Base-by-base conservation (phyloP, 345 rosid genomes). In the Lumnitzera racemosa region DNA sequence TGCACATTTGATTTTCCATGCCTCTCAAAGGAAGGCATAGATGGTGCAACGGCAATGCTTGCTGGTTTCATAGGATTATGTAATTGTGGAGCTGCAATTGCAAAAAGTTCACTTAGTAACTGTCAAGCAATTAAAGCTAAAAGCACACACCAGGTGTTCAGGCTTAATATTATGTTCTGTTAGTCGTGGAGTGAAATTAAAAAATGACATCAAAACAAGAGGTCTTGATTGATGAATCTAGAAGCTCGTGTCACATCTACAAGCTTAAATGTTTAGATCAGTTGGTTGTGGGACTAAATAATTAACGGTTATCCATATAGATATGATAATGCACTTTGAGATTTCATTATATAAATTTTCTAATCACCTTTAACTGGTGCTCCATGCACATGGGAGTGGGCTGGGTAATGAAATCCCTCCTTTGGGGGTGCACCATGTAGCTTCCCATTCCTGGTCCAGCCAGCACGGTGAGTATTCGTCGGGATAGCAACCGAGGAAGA, bases 41-140 rank as follows among this genome's bases (percentile, higher is more conserved):
- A 74, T 47, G 90, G 88, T 63, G 79, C 78, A 64, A 73, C 65
- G 9, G 86, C 66, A 53, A 82, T 85, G 67, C 84, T 80, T 16
- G 81, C 65, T 63, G 82, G 80, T 61, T 74, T 70, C 49, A 24
- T 23, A 41, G 63, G 49, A 52, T 60, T 63, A 8, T 73, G 76
- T 24, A 64, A 66, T 65, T 49, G 71, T 24, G 60, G 61, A 11
- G 51, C 91, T 83, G 56, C 70, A 65, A 65, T 24, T 54, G 20
- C 65, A 72, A 59, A 59, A 56, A 14, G 65, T 52, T 23, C 29
- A 53, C 12, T 59, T 17, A 17, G n/a, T 15, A 17, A 53, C 51
- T 27, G 43, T 1, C 43, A 36, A 36, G 43, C 11, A 36, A 36
- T 36, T 0, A 5, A 36, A 5, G 5, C 43, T 36, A 7, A 36